These are phyloP conservation scores for Leishmania tarentolae DNA, from an alignment of 208 protist species.

Conservation along the genomic window DNA sequence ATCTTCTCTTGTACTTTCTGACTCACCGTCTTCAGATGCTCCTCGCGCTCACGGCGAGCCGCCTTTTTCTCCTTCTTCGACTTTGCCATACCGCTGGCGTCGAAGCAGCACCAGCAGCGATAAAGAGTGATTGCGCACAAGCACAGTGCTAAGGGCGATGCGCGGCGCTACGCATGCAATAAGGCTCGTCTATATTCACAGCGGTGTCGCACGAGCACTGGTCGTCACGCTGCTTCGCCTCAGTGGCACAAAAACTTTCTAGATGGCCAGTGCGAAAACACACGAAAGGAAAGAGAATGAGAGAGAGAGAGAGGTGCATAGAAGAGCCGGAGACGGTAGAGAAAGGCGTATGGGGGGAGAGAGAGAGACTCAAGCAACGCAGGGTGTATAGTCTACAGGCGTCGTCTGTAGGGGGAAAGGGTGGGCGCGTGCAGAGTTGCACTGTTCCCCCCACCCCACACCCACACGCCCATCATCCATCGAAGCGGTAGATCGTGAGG, in stretches of 20 bases:
- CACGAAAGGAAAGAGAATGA: neutral
- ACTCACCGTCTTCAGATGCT: slow-evolving; percentile 43
- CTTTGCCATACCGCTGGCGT: slow-evolving; percentile 9
- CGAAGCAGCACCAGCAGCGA: neutral
- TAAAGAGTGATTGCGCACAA: neutral
- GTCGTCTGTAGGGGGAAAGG: neutral
- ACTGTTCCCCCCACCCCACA: slow-evolving; percentile 57
- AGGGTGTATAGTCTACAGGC: neutral
- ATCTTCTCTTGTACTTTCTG: slow-evolving; percentile 44
- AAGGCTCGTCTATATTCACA: neutral
- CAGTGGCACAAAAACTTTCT: neutral
- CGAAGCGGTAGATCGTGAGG: neutral
- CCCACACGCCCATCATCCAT: neutral
- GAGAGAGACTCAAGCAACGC: neutral
- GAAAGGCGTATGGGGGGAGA: neutral
- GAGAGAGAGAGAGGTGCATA: slow-evolving; percentile 13
- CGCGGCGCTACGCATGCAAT: neutral
- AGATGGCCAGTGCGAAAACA: neutral
- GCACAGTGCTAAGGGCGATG: neutral
- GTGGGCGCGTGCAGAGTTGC: slow-evolving; percentile 29
- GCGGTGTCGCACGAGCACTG: neutral
- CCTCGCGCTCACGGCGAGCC: slow-evolving; percentile 46
- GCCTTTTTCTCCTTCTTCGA: slow-evolving; percentile 24
- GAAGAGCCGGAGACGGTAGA: neutral
- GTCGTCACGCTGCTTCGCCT: slow-evolving; percentile 15